A percentile compares a stretch with the other conserved stretches of the same genome.
Evolutionary conservation across 1,284 basidiomycete genomes (phyloP).

Genomic region (Volvariella surrecta): DNA sequence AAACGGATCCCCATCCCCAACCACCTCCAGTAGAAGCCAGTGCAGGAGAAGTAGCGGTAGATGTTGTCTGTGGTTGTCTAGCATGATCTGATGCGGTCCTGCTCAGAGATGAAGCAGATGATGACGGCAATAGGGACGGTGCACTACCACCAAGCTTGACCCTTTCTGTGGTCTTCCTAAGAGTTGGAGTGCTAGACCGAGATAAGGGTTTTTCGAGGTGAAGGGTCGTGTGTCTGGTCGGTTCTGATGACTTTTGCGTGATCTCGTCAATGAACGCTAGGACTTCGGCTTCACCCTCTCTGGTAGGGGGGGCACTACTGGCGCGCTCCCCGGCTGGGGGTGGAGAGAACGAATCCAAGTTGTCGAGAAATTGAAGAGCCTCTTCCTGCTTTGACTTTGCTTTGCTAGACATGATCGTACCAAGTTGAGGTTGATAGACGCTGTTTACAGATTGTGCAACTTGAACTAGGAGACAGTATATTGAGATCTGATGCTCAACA

Average conservation of each 20-base stretch:
- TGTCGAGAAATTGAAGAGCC: conserved; percentile 83
- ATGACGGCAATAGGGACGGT: conserved; percentile 24
- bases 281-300: conserved; percentile 67
- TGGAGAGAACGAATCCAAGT: conserved; percentile 70
- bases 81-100: conserved; percentile 10
- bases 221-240: conserved; percentile 47
- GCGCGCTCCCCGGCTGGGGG: conserved; percentile 13
- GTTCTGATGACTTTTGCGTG: conserved; percentile 80
- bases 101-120: conserved; percentile 33
- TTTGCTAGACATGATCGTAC: conserved; percentile 41
- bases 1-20: conserved; percentile 82
- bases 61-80: background rate
- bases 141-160: conserved; percentile 52
- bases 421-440: too few species aligned
- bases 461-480: too few species aligned
- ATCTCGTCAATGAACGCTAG: conserved; percentile 93
- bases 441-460: too few species aligned
- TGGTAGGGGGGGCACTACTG: conserved; percentile 24
- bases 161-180: conserved; percentile 71
- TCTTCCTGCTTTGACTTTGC: conserved; percentile 83
- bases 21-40: conserved; percentile 20
- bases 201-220: conserved; percentile 51
- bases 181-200: conserved; percentile 60
- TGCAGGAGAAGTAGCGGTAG: background rate
- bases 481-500: too few species aligned